Conservation (phyloP, 2,329 filamentous ascomycete species). For the Hypoxylon sp. region DNA sequence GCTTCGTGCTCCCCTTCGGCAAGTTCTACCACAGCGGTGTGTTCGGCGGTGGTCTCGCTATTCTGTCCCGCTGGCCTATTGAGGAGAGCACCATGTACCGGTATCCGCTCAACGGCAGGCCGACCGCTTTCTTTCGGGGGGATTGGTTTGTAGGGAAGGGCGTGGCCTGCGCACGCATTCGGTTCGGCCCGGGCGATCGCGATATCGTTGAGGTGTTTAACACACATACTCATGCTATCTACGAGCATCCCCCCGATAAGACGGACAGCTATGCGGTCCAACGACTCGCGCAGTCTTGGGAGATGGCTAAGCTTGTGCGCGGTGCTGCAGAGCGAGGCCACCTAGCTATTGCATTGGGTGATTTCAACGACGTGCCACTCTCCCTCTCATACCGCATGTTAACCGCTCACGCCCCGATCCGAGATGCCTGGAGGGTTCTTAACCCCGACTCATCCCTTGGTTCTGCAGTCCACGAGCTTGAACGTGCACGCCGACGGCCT, state of each 20-base stretch:
- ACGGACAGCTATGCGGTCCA: slow-evolving; percentile 92
- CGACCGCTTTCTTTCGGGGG: slow-evolving; percentile 92
- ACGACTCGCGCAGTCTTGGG: slow-evolving; percentile 93
- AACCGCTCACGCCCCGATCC: slow-evolving; percentile 81
- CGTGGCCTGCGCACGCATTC: slow-evolving; percentile 85
- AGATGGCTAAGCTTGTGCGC: slow-evolving; percentile 90
- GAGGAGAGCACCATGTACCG: slow-evolving; percentile 87
- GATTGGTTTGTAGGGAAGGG: slow-evolving; percentile 99
- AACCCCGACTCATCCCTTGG: slow-evolving; percentile 89
- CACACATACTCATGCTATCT: slow-evolving; percentile 91
- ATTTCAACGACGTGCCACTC: slow-evolving; percentile 96
- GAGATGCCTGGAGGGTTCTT: slow-evolving; percentile 86
- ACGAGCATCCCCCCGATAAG: slow-evolving; percentile 76
- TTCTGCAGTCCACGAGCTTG: slow-evolving; percentile 75
- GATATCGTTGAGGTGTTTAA: slow-evolving; percentile 91
- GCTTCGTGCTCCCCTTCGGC: slow-evolving; percentile 83
- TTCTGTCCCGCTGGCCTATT: slow-evolving; percentile 93
- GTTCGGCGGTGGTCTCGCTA: slow-evolving; percentile 90
- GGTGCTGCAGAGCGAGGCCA: slow-evolving; percentile 85
- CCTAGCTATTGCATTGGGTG: slow-evolving; percentile 87
- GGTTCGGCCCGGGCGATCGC: slow-evolving; percentile 73
- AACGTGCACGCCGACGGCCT: slow-evolving; percentile 75
- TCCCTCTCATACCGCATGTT: slow-evolving; percentile 89
- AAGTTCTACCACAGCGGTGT: slow-evolving; percentile 95
- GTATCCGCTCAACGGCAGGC: slow-evolving; percentile 93